A percentile compares a stretch with the other conserved stretches of the same genome.
phyloP scores from a whole-genome alignment of 441 rosid species.

The Raphanus hybrid region DNA sequence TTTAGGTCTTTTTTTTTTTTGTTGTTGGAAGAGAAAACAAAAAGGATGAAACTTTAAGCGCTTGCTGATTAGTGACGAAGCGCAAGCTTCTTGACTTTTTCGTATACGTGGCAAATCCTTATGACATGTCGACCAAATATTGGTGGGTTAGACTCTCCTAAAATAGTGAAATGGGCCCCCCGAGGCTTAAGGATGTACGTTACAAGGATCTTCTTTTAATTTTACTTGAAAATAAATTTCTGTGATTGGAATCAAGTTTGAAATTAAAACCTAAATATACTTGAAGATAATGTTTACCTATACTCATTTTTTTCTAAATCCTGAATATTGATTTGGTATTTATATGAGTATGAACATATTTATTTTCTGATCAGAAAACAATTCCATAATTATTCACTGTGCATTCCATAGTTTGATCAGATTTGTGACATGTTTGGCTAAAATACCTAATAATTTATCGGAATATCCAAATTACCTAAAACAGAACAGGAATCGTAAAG shows the following conservation, averaged over 20 bases:
- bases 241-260: conserved; percentile 6
- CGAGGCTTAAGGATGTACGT: conserved; percentile 31
- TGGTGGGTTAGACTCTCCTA: conserved; percentile 14
- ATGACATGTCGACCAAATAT: conserved; percentile 7
- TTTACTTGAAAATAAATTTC: neutral
- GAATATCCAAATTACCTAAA: neutral
- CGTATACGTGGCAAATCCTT: neutral
- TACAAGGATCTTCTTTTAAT: neutral
- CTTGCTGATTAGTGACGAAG: conserved; percentile 31
- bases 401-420: neutral
- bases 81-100: conserved; percentile 8
- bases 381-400: neutral
- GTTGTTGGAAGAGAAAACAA: conserved; percentile 12
- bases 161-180: conserved; percentile 27
- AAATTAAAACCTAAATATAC: neutral
- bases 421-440: too few relatives aligned
- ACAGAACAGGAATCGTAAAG: too few relatives aligned
- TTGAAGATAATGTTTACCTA: neutral
- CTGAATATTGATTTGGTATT: too few relatives aligned
- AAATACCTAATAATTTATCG: too few relatives aligned
- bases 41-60: neutral
- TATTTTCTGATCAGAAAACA: too few relatives aligned
- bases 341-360: too few relatives aligned
- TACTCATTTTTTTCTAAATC: too few relatives aligned
- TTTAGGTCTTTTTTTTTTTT: neutral